Percentiles rank a stretch among this genome's conserved stretches.
phyloP scores from a whole-genome alignment of 2,329 filamentous ascomycete species.

The Fonsecaea pedrosoi region DNA sequence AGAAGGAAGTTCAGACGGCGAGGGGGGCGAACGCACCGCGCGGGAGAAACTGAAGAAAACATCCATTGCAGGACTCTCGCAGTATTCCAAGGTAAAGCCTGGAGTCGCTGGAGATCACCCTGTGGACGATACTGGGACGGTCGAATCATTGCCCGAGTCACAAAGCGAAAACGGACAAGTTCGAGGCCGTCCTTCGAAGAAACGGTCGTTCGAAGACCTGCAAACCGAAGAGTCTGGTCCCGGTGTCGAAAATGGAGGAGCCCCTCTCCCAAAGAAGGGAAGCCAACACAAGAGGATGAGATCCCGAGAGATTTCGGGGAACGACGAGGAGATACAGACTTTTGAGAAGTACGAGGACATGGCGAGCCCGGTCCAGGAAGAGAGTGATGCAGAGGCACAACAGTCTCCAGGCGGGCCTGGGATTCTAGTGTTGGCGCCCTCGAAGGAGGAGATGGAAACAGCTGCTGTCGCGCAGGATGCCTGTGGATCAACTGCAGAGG shows the following conservation, averaged over 20 bases:
- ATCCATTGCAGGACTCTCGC: constrained; percentile 56
- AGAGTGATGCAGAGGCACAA: constrained; percentile 37
- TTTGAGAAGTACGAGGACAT: constrained; percentile 32
- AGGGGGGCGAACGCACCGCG: constrained; percentile 62
- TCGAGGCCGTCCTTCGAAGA: constrained; percentile 45
- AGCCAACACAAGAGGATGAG: constrained; percentile 45
- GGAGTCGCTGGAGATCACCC: constrained; percentile 42
- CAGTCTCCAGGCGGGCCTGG: constrained; percentile 39
- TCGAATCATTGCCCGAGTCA: constrained; percentile 38
- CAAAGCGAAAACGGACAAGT: constrained; percentile 40
- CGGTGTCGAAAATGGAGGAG: constrained; percentile 35
- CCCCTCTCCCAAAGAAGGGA: constrained; percentile 36
- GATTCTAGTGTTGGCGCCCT: constrained; percentile 31
- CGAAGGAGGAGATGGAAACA: constrained; percentile 29
- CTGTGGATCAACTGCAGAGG: constrained; percentile 7
- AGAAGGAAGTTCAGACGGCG: constrained; percentile 36
- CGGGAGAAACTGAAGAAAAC: constrained; percentile 68
- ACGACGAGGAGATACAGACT: constrained; percentile 27
- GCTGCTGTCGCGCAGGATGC: constrained; percentile 8
- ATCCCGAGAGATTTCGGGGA: constrained; percentile 42
- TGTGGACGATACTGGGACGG: constrained; percentile 37
- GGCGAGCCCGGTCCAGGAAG: constrained; percentile 38
- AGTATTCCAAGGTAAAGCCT: constrained; percentile 28
- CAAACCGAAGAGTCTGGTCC: constrained; percentile 44
- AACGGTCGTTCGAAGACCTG: constrained; percentile 53